A percentile compares a stretch with the other conserved stretches of the same genome.
phyloP scores from a whole-genome alignment of 306 rosid species.

The Vigna radiata region DNA sequence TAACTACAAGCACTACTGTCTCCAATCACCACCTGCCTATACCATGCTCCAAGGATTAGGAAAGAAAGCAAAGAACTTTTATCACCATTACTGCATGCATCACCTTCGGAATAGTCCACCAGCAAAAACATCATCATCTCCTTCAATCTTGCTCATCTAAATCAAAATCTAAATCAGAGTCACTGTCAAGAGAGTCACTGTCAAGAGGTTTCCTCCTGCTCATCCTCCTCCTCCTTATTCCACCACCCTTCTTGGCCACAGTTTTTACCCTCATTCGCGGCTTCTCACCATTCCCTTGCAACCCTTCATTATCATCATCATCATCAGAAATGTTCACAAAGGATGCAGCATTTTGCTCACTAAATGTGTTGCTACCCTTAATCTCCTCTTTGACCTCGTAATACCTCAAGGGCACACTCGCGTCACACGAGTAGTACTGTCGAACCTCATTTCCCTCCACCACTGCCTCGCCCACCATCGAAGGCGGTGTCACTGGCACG shows the following conservation, averaged over 20 bases:
- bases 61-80: slow-evolving; percentile 6
- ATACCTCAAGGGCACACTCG: slow-evolving; percentile 50
- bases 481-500: slow-evolving; percentile 57
- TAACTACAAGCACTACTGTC: slow-evolving; percentile 17
- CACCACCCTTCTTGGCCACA: slow-evolving; percentile 48
- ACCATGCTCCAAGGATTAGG: slow-evolving; percentile 28
- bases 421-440: slow-evolving; percentile 52
- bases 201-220: slow-evolving; percentile 38
- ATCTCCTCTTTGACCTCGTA: slow-evolving; percentile 24
- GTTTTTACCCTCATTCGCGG: slow-evolving; percentile 53
- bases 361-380: neutral
- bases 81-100: slow-evolving; percentile 32
- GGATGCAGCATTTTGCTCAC: neutral
- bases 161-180: slow-evolving; percentile 41
- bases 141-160: slow-evolving; percentile 46
- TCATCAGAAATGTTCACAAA: slow-evolving; percentile 41
- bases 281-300: slow-evolving; percentile 42
- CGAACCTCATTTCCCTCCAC: slow-evolving; percentile 52
- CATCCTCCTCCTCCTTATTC: slow-evolving; percentile 40
- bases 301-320: slow-evolving; percentile 22
- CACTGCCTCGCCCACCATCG: slow-evolving; percentile 36
- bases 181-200: slow-evolving; percentile 17
- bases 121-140: slow-evolving; percentile 54
- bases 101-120: slow-evolving; percentile 35
- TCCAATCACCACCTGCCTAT: slow-evolving; percentile 5